Base-by-base conservation (phyloP, 2,329 filamentous ascomycete genomes). In the Colletotrichum eremochloae region DNA sequence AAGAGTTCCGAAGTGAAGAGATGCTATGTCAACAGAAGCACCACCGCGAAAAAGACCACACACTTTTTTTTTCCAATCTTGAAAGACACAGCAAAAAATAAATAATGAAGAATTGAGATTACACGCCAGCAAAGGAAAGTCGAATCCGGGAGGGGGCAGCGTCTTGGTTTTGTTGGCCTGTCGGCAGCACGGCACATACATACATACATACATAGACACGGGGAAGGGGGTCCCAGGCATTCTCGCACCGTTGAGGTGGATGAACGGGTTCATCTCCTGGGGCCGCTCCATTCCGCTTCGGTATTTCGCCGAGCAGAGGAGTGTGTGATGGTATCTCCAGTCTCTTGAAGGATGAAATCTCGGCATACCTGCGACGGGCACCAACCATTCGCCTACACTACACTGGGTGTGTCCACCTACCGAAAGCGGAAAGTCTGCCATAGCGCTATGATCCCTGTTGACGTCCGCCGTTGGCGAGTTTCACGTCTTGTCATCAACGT, bases 401-500 rank as follows among this genome's bases (percentile, higher is more conserved):
- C 24, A 24, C 24, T 24, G 24, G 24, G 24, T 24, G 24, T 24
- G 24, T 24, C 24, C 24, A 24, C 24, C 24, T 55, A 42, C 63
- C 48, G 31, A 36, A 63, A 33, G 50, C 36, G 52, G 57, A 36
- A 58, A 40, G 0, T n/a, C 24, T 57, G 46, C n/a, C 14, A 14
- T 31, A 14, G 11, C 31, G 20, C 56, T 38, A 50, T 50, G 11
- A 46, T 20, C 65, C 69, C 29, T 64, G 58, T 14, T 60, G 3
- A 15, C 5, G 14, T 12, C 38, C 12, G 44, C 36, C 53, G n/a
- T 55, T 69, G 66, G 56, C 69, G 38, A 55, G 66, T 72, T 72
- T 72, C 69, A 72, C 53, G 33, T 68, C 63, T 18, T n/a, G 20
- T n/a, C 20, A 20, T 68, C 46, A 46, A n/a, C 36, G 36, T 53